These are phyloP conservation scores for Triticum dicoccoides DNA, from an alignment of 176 grass and related monocot species.

Conservation along the genomic window DNA sequence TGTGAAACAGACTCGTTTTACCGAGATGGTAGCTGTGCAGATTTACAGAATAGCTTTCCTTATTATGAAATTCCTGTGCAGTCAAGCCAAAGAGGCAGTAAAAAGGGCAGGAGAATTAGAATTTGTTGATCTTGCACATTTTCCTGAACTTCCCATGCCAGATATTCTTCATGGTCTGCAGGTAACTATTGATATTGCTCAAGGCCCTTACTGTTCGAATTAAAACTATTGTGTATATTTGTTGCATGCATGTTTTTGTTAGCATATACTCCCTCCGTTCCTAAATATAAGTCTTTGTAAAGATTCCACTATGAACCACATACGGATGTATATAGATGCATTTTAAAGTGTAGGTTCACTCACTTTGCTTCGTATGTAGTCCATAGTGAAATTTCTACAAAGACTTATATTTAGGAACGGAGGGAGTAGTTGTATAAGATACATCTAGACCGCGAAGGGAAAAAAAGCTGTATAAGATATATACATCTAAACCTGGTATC, in stretches of 20 bases:
- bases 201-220: background rate
- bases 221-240: background rate
- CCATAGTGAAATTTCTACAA: too few species aligned
- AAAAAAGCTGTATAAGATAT: background rate
- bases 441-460: background rate
- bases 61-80: conserved; percentile 86
- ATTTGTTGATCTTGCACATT: conserved; percentile 77
- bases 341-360: too few species aligned
- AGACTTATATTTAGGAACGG: too few species aligned
- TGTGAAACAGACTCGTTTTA: conserved; percentile 55
- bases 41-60: conserved; percentile 89
- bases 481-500: background rate
- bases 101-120: conserved; percentile 76
- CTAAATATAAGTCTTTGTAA: too few species aligned
- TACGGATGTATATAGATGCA: too few species aligned
- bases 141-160: conserved; percentile 93
- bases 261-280: background rate
- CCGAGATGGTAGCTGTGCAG: conserved; percentile 60
- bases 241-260: background rate
- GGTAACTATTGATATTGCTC: conserved; percentile 36
- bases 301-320: too few species aligned
- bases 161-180: conserved; percentile 94
- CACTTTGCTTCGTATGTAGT: too few species aligned
- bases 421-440: background rate
- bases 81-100: conserved; percentile 73